Conservation (phyloP, 2,329 filamentous ascomycete genomes). For the Chaetomiaceae sp. region DNA sequence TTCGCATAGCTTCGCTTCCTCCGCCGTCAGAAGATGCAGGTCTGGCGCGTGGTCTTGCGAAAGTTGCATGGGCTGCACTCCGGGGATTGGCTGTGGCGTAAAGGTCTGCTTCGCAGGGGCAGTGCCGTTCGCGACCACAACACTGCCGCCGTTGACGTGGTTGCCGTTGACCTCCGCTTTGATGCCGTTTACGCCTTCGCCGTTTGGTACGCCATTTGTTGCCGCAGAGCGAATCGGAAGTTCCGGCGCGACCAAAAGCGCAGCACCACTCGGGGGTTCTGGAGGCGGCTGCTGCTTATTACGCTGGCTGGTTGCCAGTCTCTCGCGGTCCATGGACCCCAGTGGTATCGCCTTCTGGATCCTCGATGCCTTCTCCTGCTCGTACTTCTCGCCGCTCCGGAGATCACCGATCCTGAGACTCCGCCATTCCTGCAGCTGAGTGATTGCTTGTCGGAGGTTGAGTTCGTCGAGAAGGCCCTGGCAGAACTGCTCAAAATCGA, state of each 20-base stretch:
- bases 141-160: slow-evolving; percentile 31
- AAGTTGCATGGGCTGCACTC: slow-evolving; percentile 60
- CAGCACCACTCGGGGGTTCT: slow-evolving; percentile 70
- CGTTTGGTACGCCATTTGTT: slow-evolving; percentile 28
- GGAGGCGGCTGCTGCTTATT: slow-evolving; percentile 60
- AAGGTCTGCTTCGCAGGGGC: slow-evolving; percentile 48
- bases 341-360: slow-evolving; percentile 66
- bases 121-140: slow-evolving; percentile 29
- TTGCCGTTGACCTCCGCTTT: slow-evolving; percentile 34
- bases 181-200: slow-evolving; percentile 35
- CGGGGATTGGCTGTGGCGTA: slow-evolving; percentile 52
- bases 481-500: slow-evolving; percentile 82
- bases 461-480: slow-evolving; percentile 85
- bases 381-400: slow-evolving; percentile 84
- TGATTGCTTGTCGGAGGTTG: slow-evolving; percentile 82
- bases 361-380: slow-evolving; percentile 76
- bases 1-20: slow-evolving; percentile 83
- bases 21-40: slow-evolving; percentile 75
- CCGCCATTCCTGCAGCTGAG: slow-evolving; percentile 91
- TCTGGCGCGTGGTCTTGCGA: slow-evolving; percentile 75
- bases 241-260: slow-evolving; percentile 72
- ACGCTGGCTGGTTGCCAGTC: slow-evolving; percentile 66
- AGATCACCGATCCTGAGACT: slow-evolving; percentile 78
- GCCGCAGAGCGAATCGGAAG: slow-evolving; percentile 56
- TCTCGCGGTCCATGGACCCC: slow-evolving; percentile 77